These are phyloP conservation scores for Leccinellum rugosiceps DNA, from an alignment of 768 basidiomycete species.

Conservation along the genomic window DNA sequence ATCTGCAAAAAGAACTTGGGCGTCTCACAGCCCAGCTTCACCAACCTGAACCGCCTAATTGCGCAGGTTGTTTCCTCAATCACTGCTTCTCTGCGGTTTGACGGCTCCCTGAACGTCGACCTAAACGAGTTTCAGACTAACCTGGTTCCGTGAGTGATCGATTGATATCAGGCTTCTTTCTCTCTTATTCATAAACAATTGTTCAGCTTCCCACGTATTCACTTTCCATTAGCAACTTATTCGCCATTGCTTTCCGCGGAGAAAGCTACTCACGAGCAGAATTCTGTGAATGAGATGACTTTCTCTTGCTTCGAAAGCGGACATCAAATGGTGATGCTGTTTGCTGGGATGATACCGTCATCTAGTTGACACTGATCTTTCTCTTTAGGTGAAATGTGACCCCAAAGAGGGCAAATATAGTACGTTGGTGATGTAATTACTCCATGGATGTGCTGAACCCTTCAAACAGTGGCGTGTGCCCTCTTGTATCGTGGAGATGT, in stretches of 20 bases:
- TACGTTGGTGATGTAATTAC: conserved; percentile 36
- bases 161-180: background rate
- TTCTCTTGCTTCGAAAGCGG: conserved; percentile 96
- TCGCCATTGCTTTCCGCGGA: conserved; percentile 94
- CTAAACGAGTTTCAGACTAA: conserved; percentile 99
- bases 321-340: conserved; percentile 78
- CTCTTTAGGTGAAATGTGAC: conserved; percentile 71
- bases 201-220: conserved; percentile 90
- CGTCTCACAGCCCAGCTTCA: conserved; percentile 82
- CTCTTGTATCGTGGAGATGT: conserved; percentile 94
- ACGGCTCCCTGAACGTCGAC: conserved; percentile 96
- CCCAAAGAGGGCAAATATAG: conserved; percentile 99
- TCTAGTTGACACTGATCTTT: conserved; percentile 2
- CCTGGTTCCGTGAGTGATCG: conserved; percentile 84
- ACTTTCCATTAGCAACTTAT: conserved; percentile 96
- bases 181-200: background rate
- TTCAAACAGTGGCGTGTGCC: conserved; percentile 76
- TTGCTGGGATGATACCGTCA: background rate
- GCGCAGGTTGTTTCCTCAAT: conserved; percentile 98
- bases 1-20: conserved; percentile 97
- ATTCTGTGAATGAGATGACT: conserved; percentile 98
- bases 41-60: conserved; percentile 93
- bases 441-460: conserved; percentile 12
- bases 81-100: conserved; percentile 95
- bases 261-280: conserved; percentile 94